Evolutionary conservation across 345 rosid genomes (phyloP).

Genomic region (Lepidium didymum): DNA sequence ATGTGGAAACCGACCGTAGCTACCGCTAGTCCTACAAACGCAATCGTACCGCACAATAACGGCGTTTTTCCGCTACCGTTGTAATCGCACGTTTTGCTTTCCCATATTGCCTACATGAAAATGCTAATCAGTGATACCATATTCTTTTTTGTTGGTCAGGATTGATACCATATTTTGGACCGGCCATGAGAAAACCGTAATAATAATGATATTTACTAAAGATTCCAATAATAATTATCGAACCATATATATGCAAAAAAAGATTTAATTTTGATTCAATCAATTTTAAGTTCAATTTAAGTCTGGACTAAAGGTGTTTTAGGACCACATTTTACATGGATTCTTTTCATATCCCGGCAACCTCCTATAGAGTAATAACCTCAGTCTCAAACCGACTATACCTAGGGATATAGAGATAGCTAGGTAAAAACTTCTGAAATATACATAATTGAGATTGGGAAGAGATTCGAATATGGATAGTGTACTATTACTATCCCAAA

Average conservation of each 20-base stretch:
- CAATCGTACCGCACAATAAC: constrained; percentile 47
- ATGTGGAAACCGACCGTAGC: constrained; percentile 65
- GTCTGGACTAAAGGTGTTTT: neutral
- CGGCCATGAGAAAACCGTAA: neutral
- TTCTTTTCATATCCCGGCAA: too few species aligned
- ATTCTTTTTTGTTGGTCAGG: too few species aligned
- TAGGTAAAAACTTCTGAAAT: too few species aligned
- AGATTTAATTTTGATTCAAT: neutral
- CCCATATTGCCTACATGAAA: constrained; percentile 52
- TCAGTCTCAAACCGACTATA: too few species aligned
- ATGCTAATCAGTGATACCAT: neutral
- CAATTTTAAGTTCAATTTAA: neutral
- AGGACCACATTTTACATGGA: too few species aligned
- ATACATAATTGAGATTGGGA: too few species aligned
- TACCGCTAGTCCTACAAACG: constrained; percentile 57
- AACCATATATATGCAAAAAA: neutral
- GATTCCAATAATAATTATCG: neutral
- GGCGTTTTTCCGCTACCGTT: constrained; percentile 69
- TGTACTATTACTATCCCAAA: too few species aligned
- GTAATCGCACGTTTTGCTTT: constrained; percentile 46
- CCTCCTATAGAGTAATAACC: too few species aligned
- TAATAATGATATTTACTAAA: neutral
- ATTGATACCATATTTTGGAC: neutral
- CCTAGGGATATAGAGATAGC: too few species aligned
- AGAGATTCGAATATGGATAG: too few species aligned